Evolutionary conservation across 352 stramenopile species (phyloP), one percentile per base, ranked within the genome.

Genomic region (Phytophthora citricola): DNA sequence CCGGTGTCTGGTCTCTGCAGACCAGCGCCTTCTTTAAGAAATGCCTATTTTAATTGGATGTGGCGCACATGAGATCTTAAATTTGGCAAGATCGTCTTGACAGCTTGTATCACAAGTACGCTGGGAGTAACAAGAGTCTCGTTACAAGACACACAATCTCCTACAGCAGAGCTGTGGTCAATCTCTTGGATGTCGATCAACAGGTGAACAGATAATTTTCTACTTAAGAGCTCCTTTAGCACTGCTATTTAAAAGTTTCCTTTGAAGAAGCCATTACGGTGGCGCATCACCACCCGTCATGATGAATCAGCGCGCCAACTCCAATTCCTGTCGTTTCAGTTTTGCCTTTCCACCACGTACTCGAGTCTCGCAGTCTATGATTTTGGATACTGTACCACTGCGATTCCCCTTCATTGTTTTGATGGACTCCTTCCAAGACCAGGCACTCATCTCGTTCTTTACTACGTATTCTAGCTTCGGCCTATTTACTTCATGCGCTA

Each of bases 281-380:
- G 29, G 29, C 29, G 29, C 29, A 36, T 12, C 10, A 8, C 29
- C 29, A 32, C 1, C 29, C 29, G 29, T 32, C 6, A 46, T 11
- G 14, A 17, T 46, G 40, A 46, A 47, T 47, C 41, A 47, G 41
- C 17, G 9, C 8, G 20, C 40, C 11, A 22, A 7, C 27, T 12
- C 20, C 7, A 27, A 27, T 22, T 27, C 41, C 9, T 47, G 41
- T 47, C 14, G 41, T 47, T 47, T 47, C 20, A 7, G 38, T 11
- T 15, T 47, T 47, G 41, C 41, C 41, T 47, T 24, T 47, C 41
- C 41, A 27, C 41, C 41, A 47, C 41, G 31, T 36, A 9, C 31
- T 36, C 31, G 31, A 36, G 7, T 36, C 31, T 36, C 31, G 31
- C 31, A 36, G 31, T 36, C 8, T 36, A 12, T 36, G 31, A 36